Percentiles rank a stretch among this genome's conserved stretches.
phyloP scores from a whole-genome alignment of 1,284 basidiomycete species.

The Malassezia japonica region DNA sequence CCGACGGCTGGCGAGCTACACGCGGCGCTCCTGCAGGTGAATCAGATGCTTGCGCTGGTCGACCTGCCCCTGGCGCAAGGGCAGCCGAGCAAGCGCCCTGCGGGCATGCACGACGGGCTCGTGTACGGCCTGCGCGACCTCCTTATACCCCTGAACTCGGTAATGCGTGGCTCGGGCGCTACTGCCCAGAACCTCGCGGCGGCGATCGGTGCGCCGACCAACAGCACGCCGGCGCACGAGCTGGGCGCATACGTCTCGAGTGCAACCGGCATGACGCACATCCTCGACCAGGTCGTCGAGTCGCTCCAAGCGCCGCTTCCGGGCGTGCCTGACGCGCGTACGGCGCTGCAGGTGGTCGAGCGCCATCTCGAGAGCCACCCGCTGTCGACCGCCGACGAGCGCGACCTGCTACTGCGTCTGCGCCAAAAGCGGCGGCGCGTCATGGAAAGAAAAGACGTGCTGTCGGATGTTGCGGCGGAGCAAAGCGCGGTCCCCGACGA shows the following conservation, averaged over 20 bases:
- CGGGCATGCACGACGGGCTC: slow-evolving; percentile 7
- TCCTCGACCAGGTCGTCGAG: not conserved
- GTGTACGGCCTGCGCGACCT: slow-evolving; percentile 11
- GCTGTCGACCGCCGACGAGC: not conserved
- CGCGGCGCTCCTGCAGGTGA: not conserved
- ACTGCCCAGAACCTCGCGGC: slow-evolving; percentile 4
- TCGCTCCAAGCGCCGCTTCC: not conserved
- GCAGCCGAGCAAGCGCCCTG: not conserved
- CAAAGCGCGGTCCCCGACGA: no score
- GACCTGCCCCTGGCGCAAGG: not conserved
- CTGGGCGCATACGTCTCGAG: slow-evolving; percentile 1
- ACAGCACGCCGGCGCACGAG: not conserved
- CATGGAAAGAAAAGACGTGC: no score
- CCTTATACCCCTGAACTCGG: slow-evolving; percentile 1
- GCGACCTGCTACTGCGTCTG: slow-evolving; percentile 6
- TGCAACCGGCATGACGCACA: not conserved
- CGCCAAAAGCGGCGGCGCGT: slow-evolving; percentile 7
- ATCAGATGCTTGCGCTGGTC: slow-evolving; percentile 8
- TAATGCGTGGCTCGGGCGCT: not conserved
- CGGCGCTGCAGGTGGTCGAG: not conserved
- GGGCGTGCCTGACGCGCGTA: not conserved
- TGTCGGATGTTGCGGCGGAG: no score
- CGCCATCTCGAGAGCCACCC: not conserved
- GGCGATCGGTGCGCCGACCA: not conserved
- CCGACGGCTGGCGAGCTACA: not conserved